Percentiles rank a stretch among this genome's conserved stretches.
These are phyloP conservation scores for Kwoniella mangroviensis DNA, from an alignment of 768 basidiomycete genomes.

Conservation along the genomic window DNA sequence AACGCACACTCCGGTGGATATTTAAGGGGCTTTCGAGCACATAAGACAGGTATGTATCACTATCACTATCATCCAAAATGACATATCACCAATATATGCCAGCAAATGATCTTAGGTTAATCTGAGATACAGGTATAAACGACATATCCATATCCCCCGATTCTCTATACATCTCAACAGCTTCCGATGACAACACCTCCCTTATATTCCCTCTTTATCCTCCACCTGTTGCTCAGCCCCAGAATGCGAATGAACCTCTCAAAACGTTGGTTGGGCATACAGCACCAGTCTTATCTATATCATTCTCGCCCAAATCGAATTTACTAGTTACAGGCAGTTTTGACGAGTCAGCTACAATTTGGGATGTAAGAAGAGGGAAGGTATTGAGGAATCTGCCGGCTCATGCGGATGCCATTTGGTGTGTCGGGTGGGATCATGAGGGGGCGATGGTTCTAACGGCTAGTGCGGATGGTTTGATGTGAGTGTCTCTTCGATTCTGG, in stretches of 20 bases:
- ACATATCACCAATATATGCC: conserved; percentile 26
- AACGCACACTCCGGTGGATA: conserved; percentile 60
- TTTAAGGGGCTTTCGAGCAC: conserved; percentile 56
- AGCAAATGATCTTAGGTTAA: too few species aligned
- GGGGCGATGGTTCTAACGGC: conserved; percentile 93
- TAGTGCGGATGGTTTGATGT: conserved; percentile 98
- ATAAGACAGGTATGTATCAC: conserved; percentile 40
- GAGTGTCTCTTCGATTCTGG: conserved; percentile 48
- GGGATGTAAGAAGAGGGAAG: conserved; percentile 89
- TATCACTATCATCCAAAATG: conserved; percentile 68
- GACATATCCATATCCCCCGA: conserved; percentile 88
- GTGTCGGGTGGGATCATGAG: conserved; percentile 90
- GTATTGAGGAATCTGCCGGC: conserved; percentile 88
- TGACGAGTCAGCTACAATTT: conserved; percentile 94
- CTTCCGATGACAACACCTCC: conserved; percentile 90
- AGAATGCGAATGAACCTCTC: conserved; percentile 9
- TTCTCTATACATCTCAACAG: conserved; percentile 81
- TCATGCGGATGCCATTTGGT: conserved; percentile 95
- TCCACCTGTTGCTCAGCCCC: conserved; percentile 26
- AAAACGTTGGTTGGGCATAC: conserved; percentile 83
- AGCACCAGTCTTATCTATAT: conserved; percentile 90
- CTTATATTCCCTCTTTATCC: conserved; percentile 22
- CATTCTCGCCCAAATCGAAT: conserved; percentile 88
- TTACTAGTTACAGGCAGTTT: conserved; percentile 90
- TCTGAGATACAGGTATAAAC: conserved; percentile 70